Evolutionary conservation across 176 grass and related monocot species (phyloP), one percentile per base, ranked within the genome.

Genomic region (Oryza australiensis): DNA sequence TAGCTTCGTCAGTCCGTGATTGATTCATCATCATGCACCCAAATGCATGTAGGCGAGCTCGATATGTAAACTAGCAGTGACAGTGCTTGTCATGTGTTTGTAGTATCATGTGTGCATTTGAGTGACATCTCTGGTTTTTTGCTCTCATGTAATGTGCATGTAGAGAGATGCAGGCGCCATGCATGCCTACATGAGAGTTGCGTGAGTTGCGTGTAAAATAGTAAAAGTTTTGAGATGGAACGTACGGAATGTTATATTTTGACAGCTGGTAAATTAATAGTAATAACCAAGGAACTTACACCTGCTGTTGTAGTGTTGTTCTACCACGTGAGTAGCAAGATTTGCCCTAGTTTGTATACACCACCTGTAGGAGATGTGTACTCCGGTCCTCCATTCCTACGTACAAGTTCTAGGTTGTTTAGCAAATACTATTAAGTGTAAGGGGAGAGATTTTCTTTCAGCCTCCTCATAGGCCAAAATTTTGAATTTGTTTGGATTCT

Each of bases 161-260:
- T n/a, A 24, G 7, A 24, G 7, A 20, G 15, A 51, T 7, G 49
- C n/a, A n/a, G 15, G 49, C 49, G 20, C 55, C 15, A 55, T n/a
- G 51, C 26, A 2, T 23, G 40, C 37, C 14, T 37, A 66, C n/a
- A 4, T 30, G 82, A 69, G 64, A 32, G 82, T 12, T 70, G 81
- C 32, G 62, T 83, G 64, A 32, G 82, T 12, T 70, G 81, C 32
- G 62, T 83, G 73, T 84, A 84, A 69, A 41, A 70, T 84, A 49
- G 24, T 11, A 22, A 22, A 18, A 24, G 22, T n/a, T 20, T 34
- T 65, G 70, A 40, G 63, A 82, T 72, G 23, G 82, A 69, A 84
- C 62, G 16, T 60, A 60, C n/a, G 55, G n/a, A 43, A 3, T 70
- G n/a, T 1, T 59, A 12, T 75, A 37, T 83, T 70, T 84, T 64